These are phyloP conservation scores for Scheffersomyces stambukii DNA, from an alignment of 1,139 yeast species.

Conservation along the genomic window DNA sequence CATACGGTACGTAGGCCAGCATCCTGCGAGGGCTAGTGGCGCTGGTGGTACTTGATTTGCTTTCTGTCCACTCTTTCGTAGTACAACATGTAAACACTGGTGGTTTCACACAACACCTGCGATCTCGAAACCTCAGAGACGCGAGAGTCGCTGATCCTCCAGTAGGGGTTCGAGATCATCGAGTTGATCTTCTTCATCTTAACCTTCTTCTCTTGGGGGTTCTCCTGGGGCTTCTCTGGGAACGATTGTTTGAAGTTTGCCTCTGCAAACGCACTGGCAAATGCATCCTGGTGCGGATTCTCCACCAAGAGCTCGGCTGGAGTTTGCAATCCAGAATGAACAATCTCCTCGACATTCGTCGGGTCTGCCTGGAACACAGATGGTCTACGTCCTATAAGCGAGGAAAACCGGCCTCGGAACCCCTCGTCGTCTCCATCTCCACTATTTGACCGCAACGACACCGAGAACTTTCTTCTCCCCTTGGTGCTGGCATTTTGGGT, in stretches of 20 bases:
- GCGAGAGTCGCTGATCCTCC: constrained; percentile 81
- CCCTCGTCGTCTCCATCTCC: constrained; percentile 14
- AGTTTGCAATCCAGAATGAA: constrained; percentile 38
- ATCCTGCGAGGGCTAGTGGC: constrained; percentile 2
- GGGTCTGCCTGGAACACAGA: constrained; percentile 37
- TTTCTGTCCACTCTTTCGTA: constrained; percentile 56
- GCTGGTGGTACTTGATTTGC: constrained; percentile 10
- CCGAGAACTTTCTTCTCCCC: neutral
- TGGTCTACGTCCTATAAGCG: constrained; percentile 44
- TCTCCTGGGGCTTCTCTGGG: constrained; percentile 5
- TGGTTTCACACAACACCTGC: constrained; percentile 63
- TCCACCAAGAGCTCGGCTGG: constrained; percentile 43
- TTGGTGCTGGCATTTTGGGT: neutral
- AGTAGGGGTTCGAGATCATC: constrained; percentile 60
- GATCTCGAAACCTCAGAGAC: constrained; percentile 59
- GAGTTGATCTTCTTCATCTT: constrained; percentile 52
- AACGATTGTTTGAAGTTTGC: constrained; percentile 9
- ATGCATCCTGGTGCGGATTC: constrained; percentile 24
- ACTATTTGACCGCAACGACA: constrained; percentile 6
- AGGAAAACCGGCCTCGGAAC: constrained; percentile 35
- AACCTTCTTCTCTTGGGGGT: constrained; percentile 15
- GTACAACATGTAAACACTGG: constrained; percentile 78
- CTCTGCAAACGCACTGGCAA: constrained; percentile 14
- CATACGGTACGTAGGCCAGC: no score
- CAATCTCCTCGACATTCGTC: constrained; percentile 36